A percentile compares a stretch with the other conserved stretches of the same genome.
These are phyloP conservation scores for Cladochytrium tenue DNA, from an alignment of 371 early-diverging fungal species.

Conservation along the genomic window DNA sequence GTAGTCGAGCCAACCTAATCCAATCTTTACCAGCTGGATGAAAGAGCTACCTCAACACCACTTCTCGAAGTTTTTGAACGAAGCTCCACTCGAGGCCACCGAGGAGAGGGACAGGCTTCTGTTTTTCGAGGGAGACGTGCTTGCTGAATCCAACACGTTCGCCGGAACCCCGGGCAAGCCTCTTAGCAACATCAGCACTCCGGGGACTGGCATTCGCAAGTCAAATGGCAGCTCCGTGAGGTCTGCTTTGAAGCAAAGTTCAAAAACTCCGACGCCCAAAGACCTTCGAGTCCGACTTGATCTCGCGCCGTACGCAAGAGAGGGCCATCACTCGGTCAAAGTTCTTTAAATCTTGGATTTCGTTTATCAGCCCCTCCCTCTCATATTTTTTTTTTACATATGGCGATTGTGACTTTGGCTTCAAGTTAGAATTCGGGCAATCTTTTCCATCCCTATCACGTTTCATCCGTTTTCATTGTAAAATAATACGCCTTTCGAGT, in stretches of 20 bases:
- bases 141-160: background rate
- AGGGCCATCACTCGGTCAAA: too few species aligned
- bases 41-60: background rate
- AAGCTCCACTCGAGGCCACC: background rate
- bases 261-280: background rate
- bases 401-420: too few species aligned
- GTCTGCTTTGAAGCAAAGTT: background rate
- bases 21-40: background rate
- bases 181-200: background rate
- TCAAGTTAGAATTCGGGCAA: too few species aligned
- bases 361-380: too few species aligned
- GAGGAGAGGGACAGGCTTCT: background rate
- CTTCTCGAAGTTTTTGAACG: background rate
- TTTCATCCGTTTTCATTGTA: too few species aligned
- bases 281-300: too few species aligned
- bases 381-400: too few species aligned
- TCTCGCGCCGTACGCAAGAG: too few species aligned
- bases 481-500: too few species aligned
- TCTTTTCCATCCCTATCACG: too few species aligned
- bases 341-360: too few species aligned
- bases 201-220: background rate
- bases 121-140: background rate
- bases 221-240: background rate
- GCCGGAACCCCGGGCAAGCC: background rate
- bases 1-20: background rate